Percentiles rank a stretch among this genome's conserved stretches.
phyloP scores from a whole-genome alignment of 257 asterid species.

The Gynochthodes officinalis region DNA sequence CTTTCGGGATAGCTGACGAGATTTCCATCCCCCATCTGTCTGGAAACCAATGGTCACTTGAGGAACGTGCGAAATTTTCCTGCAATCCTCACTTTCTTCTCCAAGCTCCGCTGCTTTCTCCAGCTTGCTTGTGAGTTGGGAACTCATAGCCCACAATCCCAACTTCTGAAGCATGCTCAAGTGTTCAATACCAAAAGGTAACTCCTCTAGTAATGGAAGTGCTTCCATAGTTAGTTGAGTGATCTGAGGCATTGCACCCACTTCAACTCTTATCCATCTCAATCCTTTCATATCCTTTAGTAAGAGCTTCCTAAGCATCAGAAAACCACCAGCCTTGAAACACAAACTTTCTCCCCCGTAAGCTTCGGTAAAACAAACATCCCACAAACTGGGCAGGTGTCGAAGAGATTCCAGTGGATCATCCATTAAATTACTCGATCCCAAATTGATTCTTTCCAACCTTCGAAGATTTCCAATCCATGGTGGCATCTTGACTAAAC shows the following conservation, averaged over 20 bases:
- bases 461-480: constrained; percentile 25
- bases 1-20: background rate
- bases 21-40: background rate
- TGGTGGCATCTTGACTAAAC: constrained; percentile 25
- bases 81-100: background rate
- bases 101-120: background rate
- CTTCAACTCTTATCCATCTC: constrained; percentile 23
- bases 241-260: constrained; percentile 28
- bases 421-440: constrained; percentile 4
- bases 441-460: constrained; percentile 1
- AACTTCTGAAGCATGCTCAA: background rate
- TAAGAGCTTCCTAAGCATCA: constrained; percentile 21
- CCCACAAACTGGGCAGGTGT: constrained; percentile 30
- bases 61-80: background rate
- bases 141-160: background rate
- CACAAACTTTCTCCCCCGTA: constrained; percentile 25
- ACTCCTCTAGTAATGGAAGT: constrained; percentile 17
- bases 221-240: background rate
- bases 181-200: background rate
- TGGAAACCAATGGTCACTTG: background rate
- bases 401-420: constrained; percentile 26
- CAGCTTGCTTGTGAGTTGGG: background rate
- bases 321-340: constrained; percentile 34
- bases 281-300: constrained; percentile 14
- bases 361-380: constrained; percentile 4